A percentile compares a stretch with the other conserved stretches of the same genome.
phyloP scores from a whole-genome alignment of 768 basidiomycete genomes.

The Russula sp. region DNA sequence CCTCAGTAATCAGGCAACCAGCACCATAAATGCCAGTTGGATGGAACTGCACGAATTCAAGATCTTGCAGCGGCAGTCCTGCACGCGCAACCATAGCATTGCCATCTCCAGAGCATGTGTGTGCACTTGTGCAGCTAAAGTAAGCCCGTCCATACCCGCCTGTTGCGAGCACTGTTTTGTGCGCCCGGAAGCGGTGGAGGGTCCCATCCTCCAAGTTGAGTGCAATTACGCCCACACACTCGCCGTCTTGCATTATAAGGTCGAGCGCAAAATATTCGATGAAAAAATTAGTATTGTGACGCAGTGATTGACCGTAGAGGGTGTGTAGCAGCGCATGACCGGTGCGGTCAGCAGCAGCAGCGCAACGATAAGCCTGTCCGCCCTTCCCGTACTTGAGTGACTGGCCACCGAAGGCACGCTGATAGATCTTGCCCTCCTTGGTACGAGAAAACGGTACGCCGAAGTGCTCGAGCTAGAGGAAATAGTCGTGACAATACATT shows the following conservation, averaged over 20 bases:
- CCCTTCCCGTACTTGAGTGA: constrained; percentile 96
- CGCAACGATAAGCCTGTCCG: constrained; percentile 98
- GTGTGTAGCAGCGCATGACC: constrained; percentile 98
- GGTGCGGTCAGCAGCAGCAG: constrained; percentile 96
- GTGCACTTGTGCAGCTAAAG: constrained; percentile 98
- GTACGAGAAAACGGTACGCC: constrained; percentile 99
- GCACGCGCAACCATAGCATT: constrained; percentile 98
- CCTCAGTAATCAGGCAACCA: constrained; percentile 98
- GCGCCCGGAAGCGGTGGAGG: constrained; percentile 94
- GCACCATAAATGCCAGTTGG: constrained; percentile 99
- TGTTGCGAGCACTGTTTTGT: constrained; percentile 97
- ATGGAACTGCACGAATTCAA: constrained; percentile 99
- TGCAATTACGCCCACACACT: constrained; percentile 98
- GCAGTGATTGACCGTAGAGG: constrained; percentile 96
- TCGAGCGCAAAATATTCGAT: constrained; percentile 99
- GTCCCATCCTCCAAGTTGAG: constrained; percentile 99
- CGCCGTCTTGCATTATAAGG: constrained; percentile 96
- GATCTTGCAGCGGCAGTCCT: constrained; percentile 91
- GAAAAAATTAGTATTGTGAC: constrained; percentile 99
- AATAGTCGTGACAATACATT: not conserved
- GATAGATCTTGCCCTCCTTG: constrained; percentile 98
- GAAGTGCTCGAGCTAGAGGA: constrained; percentile 87
- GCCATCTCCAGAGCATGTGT: constrained; percentile 98
- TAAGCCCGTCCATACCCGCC: constrained; percentile 97
- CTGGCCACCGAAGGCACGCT: constrained; percentile 98